phyloP scores from a whole-genome alignment of 2,329 filamentous ascomycete species.

The Trichoderma sp. region DNA sequence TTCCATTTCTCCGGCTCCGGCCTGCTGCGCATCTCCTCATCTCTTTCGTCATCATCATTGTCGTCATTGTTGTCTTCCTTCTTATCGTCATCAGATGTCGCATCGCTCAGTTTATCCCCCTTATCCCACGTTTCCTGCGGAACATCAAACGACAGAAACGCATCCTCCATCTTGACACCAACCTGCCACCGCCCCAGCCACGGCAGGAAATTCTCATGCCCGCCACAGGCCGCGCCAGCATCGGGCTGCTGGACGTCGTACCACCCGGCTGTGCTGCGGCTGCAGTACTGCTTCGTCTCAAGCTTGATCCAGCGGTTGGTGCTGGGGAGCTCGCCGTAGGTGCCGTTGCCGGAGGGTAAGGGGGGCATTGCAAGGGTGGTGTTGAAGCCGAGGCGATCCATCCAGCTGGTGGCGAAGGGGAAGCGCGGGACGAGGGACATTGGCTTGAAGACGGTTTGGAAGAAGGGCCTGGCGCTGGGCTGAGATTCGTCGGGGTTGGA shows the following conservation, averaged over 20 bases:
- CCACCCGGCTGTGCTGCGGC: constrained; percentile 49
- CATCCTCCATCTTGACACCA: constrained; percentile 45
- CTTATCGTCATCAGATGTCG: neutral
- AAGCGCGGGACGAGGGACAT: constrained; percentile 49
- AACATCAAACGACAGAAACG: constrained; percentile 39
- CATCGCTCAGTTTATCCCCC: neutral
- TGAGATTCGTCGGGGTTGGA: constrained; percentile 38
- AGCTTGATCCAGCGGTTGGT: constrained; percentile 53
- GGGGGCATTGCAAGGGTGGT: constrained; percentile 54
- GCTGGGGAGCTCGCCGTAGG: constrained; percentile 49
- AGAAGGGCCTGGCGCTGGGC: constrained; percentile 47
- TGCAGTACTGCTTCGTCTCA: constrained; percentile 39
- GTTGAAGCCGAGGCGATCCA: constrained; percentile 49
- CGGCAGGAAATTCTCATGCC: constrained; percentile 53
- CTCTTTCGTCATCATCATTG: neutral
- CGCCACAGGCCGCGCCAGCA: constrained; percentile 30
- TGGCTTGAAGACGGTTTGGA: constrained; percentile 51
- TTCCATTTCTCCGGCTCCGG: neutral
- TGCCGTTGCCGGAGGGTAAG: constrained; percentile 47
- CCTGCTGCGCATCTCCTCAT: neutral
- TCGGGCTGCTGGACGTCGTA: constrained; percentile 50
- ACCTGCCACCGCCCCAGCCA: constrained; percentile 51
- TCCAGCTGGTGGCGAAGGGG: constrained; percentile 46
- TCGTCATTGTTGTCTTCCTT: neutral
- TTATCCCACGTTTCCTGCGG: constrained; percentile 36